Percentiles rank a stretch among this genome's conserved stretches.
These are phyloP conservation scores for Dryas alaskensis DNA, from an alignment of 306 rosid genomes.

Conservation along the genomic window DNA sequence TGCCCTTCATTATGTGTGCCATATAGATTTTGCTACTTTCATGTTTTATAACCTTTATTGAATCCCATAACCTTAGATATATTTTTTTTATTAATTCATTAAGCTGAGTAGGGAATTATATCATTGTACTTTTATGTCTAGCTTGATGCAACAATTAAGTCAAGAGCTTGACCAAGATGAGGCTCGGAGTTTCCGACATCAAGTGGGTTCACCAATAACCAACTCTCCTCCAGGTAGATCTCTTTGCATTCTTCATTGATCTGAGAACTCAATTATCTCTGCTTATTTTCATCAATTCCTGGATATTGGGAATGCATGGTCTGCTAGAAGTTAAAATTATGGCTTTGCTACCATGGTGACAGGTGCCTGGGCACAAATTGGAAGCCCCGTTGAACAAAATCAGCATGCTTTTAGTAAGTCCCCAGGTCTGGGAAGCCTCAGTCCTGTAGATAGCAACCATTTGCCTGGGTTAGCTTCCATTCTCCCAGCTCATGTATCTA, in stretches of 20 bases:
- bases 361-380: slow-evolving; percentile 80
- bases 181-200: slow-evolving; percentile 57
- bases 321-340: slow-evolving; percentile 23
- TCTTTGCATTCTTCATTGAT: slow-evolving; percentile 17
- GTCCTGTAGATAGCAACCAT: slow-evolving; percentile 67
- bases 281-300: slow-evolving; percentile 10
- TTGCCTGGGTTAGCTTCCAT: slow-evolving; percentile 81
- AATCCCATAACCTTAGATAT: neutral
- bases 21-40: neutral
- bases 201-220: slow-evolving; percentile 77
- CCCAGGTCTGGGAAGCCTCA: slow-evolving; percentile 62
- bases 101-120: slow-evolving; percentile 15
- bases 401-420: slow-evolving; percentile 63
- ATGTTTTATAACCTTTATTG: neutral
- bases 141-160: slow-evolving; percentile 87
- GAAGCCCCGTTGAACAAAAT: slow-evolving; percentile 76
- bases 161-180: slow-evolving; percentile 92
- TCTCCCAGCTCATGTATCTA: slow-evolving; percentile 64
- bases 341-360: slow-evolving; percentile 19
- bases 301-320: slow-evolving; percentile 17
- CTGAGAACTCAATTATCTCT: slow-evolving; percentile 8
- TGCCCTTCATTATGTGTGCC: neutral
- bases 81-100: neutral
- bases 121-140: slow-evolving; percentile 15
- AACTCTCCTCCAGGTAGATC: slow-evolving; percentile 85